These are phyloP conservation scores for Coemansia sp. DNA, from an alignment of 192 early-diverging fungal species.

Conservation along the genomic window DNA sequence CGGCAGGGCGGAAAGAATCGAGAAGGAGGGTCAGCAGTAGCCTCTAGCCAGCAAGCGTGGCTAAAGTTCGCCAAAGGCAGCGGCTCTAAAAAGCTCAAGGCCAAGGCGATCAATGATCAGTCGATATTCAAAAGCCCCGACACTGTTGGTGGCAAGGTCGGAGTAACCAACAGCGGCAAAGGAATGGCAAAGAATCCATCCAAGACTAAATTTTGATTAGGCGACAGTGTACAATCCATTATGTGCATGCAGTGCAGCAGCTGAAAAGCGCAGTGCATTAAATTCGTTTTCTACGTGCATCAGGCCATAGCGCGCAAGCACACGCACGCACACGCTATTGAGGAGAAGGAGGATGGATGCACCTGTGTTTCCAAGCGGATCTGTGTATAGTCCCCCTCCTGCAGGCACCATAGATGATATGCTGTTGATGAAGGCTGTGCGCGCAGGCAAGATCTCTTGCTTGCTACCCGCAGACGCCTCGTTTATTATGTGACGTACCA, in stretches of 20 bases:
- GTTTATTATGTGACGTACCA: neutral
- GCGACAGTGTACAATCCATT: neutral
- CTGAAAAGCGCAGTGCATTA: neutral
- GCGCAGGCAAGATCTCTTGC: neutral
- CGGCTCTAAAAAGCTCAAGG: constrained; percentile 35
- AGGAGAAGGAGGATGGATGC: neutral
- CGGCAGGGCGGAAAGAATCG: constrained; percentile 11
- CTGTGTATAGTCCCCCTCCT: neutral
- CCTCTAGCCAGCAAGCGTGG: constrained; percentile 47
- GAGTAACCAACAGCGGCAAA: constrained; percentile 42
- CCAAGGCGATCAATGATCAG: constrained; percentile 46
- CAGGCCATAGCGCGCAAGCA: constrained; percentile 7
- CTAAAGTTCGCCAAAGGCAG: constrained; percentile 41
- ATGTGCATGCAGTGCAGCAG: neutral
- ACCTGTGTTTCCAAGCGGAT: neutral
- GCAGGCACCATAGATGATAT: neutral
- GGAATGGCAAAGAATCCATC: constrained; percentile 41
- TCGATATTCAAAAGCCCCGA: constrained; percentile 54
- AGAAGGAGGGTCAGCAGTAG: constrained; percentile 1
- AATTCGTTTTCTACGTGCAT: neutral
- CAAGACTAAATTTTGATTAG: neutral
- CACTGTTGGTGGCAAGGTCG: constrained; percentile 40
- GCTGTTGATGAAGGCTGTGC: neutral
- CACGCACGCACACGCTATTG: neutral
- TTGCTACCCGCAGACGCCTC: neutral